Conservation (phyloP, 2,329 filamentous ascomycete genomes). For the Microdochium trichocladiopsis region DNA sequence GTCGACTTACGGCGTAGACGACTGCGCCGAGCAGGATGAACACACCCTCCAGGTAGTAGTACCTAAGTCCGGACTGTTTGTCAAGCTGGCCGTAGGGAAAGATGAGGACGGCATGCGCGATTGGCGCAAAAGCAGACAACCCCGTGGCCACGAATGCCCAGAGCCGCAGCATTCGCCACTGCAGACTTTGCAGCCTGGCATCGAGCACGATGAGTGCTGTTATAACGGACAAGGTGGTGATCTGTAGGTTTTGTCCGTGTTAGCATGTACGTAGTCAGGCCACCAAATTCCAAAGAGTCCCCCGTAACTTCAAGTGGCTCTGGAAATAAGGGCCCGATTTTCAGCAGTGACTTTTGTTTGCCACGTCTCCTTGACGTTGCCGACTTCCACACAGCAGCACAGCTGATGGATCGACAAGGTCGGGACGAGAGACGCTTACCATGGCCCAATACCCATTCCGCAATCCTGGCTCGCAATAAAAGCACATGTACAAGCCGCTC, state of each 20-base stretch:
- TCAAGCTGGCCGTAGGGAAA: slow-evolving; percentile 29
- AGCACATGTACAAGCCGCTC: slow-evolving; percentile 29
- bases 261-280: not conserved
- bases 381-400: no score
- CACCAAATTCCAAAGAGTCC: no score
- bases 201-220: slow-evolving; percentile 14
- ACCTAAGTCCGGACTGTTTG: slow-evolving; percentile 30
- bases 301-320: no score
- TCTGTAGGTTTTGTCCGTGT: not conserved
- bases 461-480: slow-evolving; percentile 27
- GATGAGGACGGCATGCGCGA: slow-evolving; percentile 27
- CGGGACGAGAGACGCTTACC: slow-evolving; percentile 15
- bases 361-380: no score
- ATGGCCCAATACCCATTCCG: slow-evolving; percentile 25
- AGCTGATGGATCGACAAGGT: no score
- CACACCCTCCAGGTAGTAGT: slow-evolving; percentile 29
- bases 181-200: slow-evolving; percentile 24
- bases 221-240: not conserved
- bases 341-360: no score
- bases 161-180: slow-evolving; percentile 26
- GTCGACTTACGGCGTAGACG: slow-evolving; percentile 28
- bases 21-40: slow-evolving; percentile 26
- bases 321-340: no score
- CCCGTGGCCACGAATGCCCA: slow-evolving; percentile 28
- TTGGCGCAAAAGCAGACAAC: slow-evolving; percentile 28